Base-by-base conservation (phyloP, 169 alveolate genomes). In the Plasmodium relictum region DNA sequence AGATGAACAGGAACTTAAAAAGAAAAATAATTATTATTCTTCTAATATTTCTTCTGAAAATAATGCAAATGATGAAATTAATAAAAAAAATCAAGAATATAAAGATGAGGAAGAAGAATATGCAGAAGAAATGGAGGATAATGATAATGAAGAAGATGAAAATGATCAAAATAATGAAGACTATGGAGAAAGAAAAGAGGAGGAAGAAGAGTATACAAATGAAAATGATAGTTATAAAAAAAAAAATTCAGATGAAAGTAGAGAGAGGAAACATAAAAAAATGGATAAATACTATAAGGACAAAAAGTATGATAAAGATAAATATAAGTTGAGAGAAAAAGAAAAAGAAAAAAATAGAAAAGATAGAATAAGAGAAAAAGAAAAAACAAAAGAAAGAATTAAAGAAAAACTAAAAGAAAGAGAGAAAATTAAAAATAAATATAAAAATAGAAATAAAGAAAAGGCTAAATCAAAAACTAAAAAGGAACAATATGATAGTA, bases 241-340 rank as follows among this genome's bases (percentile, higher is more conserved):
- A 54, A 62, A 74, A 66, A 26, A 39, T 44, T 59, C 88, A 10
- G 31, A 61, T 45, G 88, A 62, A n/a, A 74, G 88, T 58, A 74
- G 88, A 56, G 88, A 74, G 26, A 61, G 88, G 68, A 74, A 74
- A 52, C 45, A 74, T 39, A 74, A 74, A 52, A 74, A 74, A 45
- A 3, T 41, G 48, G 88, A 74, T 39, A 45, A 65, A 22, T 42
- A 74, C 39, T 44, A 74, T 26, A 74, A 45, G 42, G 88, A 62
- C 24, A 74, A 66, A 45, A 74, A 74, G 50, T n/a, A 56, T 24
- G 88, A 74, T 20, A 74, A 66, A 66, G 61, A 74, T 45, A 74
- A 54, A 37, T 18, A 41, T 8, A 74, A 62, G 14, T 22, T 20
- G 12, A 59, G 65, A 31, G 88, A 74, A 3, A 73, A 42, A 44